Evolutionary conservation across 495 filamentous ascomycete species (phyloP).

Genomic region (Hypoxylon rickii): DNA sequence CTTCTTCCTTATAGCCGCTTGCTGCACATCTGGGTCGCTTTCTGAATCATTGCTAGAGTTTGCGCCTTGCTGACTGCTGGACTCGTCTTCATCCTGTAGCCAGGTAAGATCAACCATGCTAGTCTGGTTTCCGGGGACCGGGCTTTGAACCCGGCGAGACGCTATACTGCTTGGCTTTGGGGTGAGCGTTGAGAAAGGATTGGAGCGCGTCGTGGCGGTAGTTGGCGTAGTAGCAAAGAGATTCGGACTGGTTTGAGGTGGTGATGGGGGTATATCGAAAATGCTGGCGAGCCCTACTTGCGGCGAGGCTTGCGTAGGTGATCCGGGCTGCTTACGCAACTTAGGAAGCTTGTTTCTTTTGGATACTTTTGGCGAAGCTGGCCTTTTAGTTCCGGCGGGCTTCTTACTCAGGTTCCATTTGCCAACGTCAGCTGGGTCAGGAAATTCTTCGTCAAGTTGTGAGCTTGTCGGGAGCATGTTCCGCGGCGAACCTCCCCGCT

Average conservation of each 20-base stretch:
- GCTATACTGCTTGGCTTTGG: conserved; percentile 32
- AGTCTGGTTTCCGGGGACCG: conserved; percentile 29
- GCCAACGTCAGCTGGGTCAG: conserved; percentile 34
- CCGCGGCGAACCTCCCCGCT: conserved; percentile 3
- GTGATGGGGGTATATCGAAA: conserved; percentile 38
- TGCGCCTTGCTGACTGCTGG: conserved; percentile 8
- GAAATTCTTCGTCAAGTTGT: conserved; percentile 36
- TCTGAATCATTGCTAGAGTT: conserved; percentile 37
- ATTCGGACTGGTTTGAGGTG: conserved; percentile 34
- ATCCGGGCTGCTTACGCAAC: conserved; percentile 16
- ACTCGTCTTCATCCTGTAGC: conserved; percentile 17
- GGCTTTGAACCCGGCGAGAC: conserved; percentile 31
- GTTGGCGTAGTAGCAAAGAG: conserved; percentile 19
- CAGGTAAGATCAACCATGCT: conserved; percentile 35
- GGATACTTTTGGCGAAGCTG: conserved; percentile 30
- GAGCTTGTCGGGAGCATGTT: conserved; percentile 19
- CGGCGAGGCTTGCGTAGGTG: conserved; percentile 7
- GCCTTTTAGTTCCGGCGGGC: conserved; percentile 18
- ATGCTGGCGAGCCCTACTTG: conserved; percentile 6
- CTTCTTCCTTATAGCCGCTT: conserved; percentile 46
- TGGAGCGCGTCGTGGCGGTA: conserved; percentile 8
- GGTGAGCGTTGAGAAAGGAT: conserved; percentile 9
- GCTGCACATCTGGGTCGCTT: conserved; percentile 52
- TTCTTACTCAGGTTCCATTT: conserved; percentile 34
- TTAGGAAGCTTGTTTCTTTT: conserved; percentile 28